A percentile compares a stretch with the other conserved stretches of the same genome.
Evolutionary conservation across 805 yeast species (phyloP).

Genomic region (Ogataea thermomethanolica): DNA sequence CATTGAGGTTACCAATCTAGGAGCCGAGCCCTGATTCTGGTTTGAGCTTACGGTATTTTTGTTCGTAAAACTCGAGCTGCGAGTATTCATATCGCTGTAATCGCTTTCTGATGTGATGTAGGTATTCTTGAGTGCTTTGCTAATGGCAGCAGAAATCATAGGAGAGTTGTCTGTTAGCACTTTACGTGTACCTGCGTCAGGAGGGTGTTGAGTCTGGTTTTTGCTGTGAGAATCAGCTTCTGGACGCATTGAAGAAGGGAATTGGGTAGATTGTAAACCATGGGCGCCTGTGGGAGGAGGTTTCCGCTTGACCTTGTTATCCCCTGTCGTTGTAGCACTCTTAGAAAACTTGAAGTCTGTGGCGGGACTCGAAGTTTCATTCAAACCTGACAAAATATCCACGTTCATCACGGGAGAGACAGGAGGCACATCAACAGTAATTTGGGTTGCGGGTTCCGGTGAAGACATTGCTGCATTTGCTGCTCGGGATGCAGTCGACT

Average conservation of each 20-base stretch:
- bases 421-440: slow-evolving; percentile 17
- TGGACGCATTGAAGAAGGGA: slow-evolving; percentile 20
- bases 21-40: slow-evolving; percentile 8
- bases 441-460: slow-evolving; percentile 13
- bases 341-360: not conserved
- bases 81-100: slow-evolving; percentile 1
- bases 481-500: slow-evolving; percentile 37
- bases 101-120: slow-evolving; percentile 1
- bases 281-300: slow-evolving; percentile 18
- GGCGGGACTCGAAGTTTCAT: not conserved
- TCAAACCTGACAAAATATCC: slow-evolving; percentile 11
- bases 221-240: slow-evolving; percentile 5
- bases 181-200: slow-evolving; percentile 16
- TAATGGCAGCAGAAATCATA: slow-evolving; percentile 35
- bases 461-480: slow-evolving; percentile 26
- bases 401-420: slow-evolving; percentile 17
- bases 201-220: slow-evolving; percentile 1
- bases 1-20: slow-evolving; percentile 45
- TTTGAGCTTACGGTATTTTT: not conserved
- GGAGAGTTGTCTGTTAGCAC: slow-evolving; percentile 26
- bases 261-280: slow-evolving; percentile 2
- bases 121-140: slow-evolving; percentile 29
- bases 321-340: not conserved
- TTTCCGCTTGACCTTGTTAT: slow-evolving; percentile 8
- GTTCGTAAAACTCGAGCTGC: not conserved